Conservation (phyloP, 2,329 filamentous ascomycete genomes). For the Sclerotinia subarctica region DNA sequence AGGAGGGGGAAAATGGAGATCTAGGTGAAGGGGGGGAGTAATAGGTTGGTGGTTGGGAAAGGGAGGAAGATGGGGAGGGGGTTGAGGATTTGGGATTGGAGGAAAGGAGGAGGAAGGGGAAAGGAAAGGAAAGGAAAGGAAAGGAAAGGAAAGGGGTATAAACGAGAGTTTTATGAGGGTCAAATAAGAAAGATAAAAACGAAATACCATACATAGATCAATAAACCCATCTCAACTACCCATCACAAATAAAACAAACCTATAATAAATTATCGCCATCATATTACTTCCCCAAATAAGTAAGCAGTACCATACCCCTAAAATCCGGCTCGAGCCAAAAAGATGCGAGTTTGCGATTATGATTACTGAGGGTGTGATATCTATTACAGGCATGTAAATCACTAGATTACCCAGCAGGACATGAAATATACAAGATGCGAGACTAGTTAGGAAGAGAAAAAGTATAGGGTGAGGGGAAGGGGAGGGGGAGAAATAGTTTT, state of each 20-base stretch:
- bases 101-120: constrained; percentile 15
- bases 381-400: not conserved
- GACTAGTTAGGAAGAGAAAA: too few relatives aligned
- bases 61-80: constrained; percentile 19
- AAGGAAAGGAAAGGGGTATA: constrained; percentile 26
- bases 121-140: too few relatives aligned
- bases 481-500: too few relatives aligned
- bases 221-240: constrained; percentile 37
- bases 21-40: constrained; percentile 30
- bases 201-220: constrained; percentile 41
- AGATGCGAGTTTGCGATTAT: constrained; percentile 39
- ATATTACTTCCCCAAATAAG: constrained; percentile 41
- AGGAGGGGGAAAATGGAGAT: constrained; percentile 20
- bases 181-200: not conserved
- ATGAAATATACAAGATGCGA: too few relatives aligned
- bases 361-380: constrained; percentile 41
- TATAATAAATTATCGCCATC: constrained; percentile 42
- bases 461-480: too few relatives aligned
- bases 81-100: not conserved
- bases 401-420: too few relatives aligned
- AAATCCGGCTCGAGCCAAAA: constrained; percentile 42
- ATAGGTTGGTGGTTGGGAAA: constrained; percentile 23
- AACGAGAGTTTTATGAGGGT: too few relatives aligned
- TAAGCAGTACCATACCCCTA: constrained; percentile 41
- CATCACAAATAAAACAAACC: constrained; percentile 45